A percentile compares a stretch with the other conserved stretches of the same genome.
Conservation (phyloP, 2,329 filamentous ascomycete genomes). For the Scytalidium lignicola region DNA sequence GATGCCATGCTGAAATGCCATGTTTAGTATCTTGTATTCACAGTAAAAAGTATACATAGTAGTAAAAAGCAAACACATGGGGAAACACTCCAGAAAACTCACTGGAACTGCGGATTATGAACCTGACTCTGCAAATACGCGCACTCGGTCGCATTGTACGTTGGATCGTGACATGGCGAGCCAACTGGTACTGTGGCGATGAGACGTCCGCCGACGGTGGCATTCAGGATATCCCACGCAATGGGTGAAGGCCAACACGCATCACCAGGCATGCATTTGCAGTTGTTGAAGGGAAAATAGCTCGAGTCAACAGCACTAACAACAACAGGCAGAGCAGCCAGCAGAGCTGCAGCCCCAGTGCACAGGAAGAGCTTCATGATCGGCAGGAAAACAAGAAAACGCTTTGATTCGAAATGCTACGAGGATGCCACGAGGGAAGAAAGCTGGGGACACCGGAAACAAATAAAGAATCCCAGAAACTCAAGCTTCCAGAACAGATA, state of each 20-base stretch:
- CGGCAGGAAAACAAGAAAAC: no score
- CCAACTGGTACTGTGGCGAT: slow-evolving; percentile 12
- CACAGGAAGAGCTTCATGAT: no score
- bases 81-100: neutral
- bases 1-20: slow-evolving; percentile 26
- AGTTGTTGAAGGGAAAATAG: neutral
- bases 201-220: slow-evolving; percentile 10
- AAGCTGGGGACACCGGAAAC: no score
- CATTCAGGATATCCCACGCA: slow-evolving; percentile 12
- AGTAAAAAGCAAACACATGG: no score
- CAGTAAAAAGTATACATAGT: no score
- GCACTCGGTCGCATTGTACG: slow-evolving; percentile 16
- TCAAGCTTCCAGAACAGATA: no score
- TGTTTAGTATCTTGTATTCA: neutral
- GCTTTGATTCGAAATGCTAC: no score
- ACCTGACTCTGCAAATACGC: slow-evolving; percentile 9
- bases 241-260: slow-evolving; percentile 10
- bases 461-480: no score
- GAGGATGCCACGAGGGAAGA: no score
- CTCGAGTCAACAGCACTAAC: no score
- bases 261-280: slow-evolving; percentile 14
- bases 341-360: no score
- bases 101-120: slow-evolving; percentile 9
- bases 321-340: no score
- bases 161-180: slow-evolving; percentile 17